Base-by-base conservation (phyloP, 305 asterid genomes). In the Fraxinus baroniana region DNA sequence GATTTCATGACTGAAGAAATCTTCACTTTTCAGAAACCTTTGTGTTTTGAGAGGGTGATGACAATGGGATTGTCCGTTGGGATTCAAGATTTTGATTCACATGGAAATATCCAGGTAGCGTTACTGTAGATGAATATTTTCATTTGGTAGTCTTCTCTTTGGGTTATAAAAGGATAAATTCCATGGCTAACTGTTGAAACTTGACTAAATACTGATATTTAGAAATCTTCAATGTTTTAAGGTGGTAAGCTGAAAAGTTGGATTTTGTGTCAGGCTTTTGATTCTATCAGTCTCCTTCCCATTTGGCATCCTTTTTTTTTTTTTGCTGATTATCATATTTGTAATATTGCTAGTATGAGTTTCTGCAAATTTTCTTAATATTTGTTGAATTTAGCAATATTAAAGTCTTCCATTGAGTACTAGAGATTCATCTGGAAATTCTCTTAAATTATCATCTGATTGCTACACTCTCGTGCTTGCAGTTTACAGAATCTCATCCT, bases 11-110 rank as follows among this genome's bases (percentile, higher is more conserved):
- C 88, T 85, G 80, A 89, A 86, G 68, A 46, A 76, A 70, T 85
- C 79, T 83, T 87, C 76, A 75, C 78, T 88, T 90, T 87, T 87
- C 93, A 94, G 99, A 91, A 94, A 60, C 84, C 92, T 79, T 64
- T 91, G 20, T 81, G 89, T 80, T 94, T 96, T 87, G 93, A 84
- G 87, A 92, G 87, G 87, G 94, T 94, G 84, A 36, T 91, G 88
- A 88, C 87, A 55, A 86, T 96, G 93, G 90, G 91, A 60, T 86
- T 92, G 86, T 81, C 88, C 46, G 86, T 91, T 46, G 93, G 91
- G 80, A 85, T 86, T 85, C 89, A 81, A 84, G 91, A 86, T 83
- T 85, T 87, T 78, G 89, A 89, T 70, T 81, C 88, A 26, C 81
- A 77, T 80, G 90, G 88, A 88, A 86, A 86, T 82, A 78, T 81